Evolutionary conservation across 805 yeast species (phyloP).

Genomic region (Ogataea pilisensis): DNA sequence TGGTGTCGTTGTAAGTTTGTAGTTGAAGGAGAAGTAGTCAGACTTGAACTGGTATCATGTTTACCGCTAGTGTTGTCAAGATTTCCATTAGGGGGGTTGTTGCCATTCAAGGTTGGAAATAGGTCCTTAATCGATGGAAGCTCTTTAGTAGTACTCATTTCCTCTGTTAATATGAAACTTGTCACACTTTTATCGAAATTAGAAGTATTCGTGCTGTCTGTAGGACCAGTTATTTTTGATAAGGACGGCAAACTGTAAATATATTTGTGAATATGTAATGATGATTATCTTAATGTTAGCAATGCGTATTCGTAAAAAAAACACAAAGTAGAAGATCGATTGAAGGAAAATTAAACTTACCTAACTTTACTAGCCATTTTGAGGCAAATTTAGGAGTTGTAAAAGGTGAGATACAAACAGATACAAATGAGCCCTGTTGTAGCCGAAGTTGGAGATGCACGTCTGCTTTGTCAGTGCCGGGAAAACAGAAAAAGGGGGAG

Average conservation of each 20-base stretch:
- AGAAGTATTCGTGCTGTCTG: background rate
- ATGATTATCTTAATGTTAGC: background rate
- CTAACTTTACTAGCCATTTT: constrained; percentile 1
- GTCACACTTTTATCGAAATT: background rate
- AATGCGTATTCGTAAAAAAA: background rate
- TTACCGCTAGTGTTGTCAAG: background rate
- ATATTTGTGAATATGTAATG: background rate
- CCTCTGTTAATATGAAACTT: background rate
- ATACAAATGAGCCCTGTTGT: too few species aligned
- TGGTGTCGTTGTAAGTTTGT: constrained; percentile 4
- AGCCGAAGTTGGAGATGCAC: too few species aligned
- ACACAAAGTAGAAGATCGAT: background rate
- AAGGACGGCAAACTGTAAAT: constrained; percentile 1
- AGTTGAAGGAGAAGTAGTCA: background rate
- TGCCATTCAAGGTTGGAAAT: constrained; percentile 15
- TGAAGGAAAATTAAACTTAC: background rate
- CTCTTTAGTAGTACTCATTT: constrained; percentile 7
- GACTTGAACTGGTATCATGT: background rate
- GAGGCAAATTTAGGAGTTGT: background rate
- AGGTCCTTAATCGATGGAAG: constrained; percentile 23
- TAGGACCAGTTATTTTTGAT: background rate
- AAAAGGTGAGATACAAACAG: background rate
- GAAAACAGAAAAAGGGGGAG: too few species aligned
- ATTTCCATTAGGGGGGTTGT: constrained; percentile 2
- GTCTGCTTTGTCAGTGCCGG: too few species aligned